These are phyloP conservation scores for Nicotiana noctiflora DNA, from an alignment of 257 asterid species.

Conservation along the genomic window DNA sequence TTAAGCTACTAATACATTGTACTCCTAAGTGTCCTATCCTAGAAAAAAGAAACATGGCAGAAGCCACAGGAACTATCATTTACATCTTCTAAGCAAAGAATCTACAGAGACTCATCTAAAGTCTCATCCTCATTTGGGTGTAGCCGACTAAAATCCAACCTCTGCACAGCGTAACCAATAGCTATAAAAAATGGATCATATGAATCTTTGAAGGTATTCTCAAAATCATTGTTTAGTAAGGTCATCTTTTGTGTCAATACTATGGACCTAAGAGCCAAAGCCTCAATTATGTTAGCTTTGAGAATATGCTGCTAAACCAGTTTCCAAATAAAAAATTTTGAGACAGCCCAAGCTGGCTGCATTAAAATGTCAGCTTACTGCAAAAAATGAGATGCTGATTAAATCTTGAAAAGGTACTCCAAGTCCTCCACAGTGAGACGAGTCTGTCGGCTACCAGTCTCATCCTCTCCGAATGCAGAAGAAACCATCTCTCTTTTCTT, in stretches of 20 bases:
- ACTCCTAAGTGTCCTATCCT: background rate
- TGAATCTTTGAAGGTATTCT: background rate
- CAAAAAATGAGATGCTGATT: background rate
- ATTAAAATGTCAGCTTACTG: conserved; percentile 1
- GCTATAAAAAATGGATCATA: conserved; percentile 10
- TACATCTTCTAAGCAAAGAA: conserved; percentile 11
- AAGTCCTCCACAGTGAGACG: conserved; percentile 86
- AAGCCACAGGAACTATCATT: conserved; percentile 10
- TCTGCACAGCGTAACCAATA: conserved; percentile 8
- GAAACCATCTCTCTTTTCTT: conserved; percentile 94
- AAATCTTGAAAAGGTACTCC: conserved; percentile 60
- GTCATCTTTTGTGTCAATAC: conserved; percentile 3
- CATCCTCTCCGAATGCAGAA: conserved; percentile 92
- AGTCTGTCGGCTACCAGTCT: conserved; percentile 59
- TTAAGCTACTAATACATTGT: background rate
- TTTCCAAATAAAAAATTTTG: background rate
- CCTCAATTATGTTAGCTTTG: background rate
- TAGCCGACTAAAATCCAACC: conserved; percentile 4
- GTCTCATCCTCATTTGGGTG: conserved; percentile 9
- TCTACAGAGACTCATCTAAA: conserved; percentile 8
- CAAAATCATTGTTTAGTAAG: background rate
- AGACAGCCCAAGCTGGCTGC: conserved; percentile 7
- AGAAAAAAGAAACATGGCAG: background rate
- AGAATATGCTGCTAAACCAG: background rate
- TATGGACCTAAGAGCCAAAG: conserved; percentile 2